phyloP scores from a whole-genome alignment of 768 basidiomycete genomes.

The Phylloporus sp. region DNA sequence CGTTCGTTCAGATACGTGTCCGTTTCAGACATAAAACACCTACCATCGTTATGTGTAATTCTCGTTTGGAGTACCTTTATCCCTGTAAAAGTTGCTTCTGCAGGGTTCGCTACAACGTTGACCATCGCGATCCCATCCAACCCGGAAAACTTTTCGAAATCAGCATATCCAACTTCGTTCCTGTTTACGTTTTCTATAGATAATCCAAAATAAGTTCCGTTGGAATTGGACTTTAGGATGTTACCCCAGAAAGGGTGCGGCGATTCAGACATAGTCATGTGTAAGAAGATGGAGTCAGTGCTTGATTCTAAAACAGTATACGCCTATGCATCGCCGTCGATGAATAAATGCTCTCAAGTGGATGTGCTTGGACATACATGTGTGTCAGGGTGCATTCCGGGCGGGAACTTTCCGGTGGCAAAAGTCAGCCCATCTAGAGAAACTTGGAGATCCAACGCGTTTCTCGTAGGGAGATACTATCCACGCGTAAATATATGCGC shows the following conservation, averaged over 20 bases:
- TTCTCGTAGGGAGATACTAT: constrained; percentile 50
- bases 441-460: constrained; percentile 79
- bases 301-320: constrained; percentile 94
- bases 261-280: constrained; percentile 86
- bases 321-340: constrained; percentile 44
- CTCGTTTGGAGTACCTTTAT: constrained; percentile 74
- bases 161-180: constrained; percentile 82
- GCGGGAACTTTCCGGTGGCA: constrained; percentile 85
- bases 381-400: constrained; percentile 83
- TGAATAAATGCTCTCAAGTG: neutral
- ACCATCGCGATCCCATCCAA: constrained; percentile 93
- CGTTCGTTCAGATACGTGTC: neutral
- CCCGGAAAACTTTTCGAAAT: constrained; percentile 97
- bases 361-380: constrained; percentile 53
- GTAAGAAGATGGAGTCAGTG: constrained; percentile 91
- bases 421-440: constrained; percentile 88
- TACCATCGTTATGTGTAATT: constrained; percentile 97
- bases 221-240: constrained; percentile 94
- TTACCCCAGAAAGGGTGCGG: constrained; percentile 80
- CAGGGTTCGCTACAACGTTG: constrained; percentile 83
- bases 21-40: constrained; percentile 15
- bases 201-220: constrained; percentile 93
- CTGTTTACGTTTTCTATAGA: constrained; percentile 88
- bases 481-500: constrained; percentile 21
- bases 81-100: constrained; percentile 66